phyloP scores from a whole-genome alignment of 768 basidiomycete genomes.

The Lentinus tigrinus region DNA sequence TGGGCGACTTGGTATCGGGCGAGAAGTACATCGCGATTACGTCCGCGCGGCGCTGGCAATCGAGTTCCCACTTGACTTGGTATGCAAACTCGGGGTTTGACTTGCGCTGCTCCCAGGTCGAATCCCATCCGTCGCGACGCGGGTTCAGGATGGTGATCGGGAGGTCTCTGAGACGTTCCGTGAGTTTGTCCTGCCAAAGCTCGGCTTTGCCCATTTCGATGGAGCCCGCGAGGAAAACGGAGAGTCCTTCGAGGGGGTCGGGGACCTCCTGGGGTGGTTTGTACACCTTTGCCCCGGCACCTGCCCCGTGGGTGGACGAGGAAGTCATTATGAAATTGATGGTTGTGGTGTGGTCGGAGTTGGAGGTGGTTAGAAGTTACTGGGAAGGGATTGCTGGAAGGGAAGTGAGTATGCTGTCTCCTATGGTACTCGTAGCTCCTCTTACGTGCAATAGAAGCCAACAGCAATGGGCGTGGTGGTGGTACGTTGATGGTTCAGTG shows the following conservation, averaged over 20 bases:
- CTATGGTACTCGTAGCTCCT: too few species aligned
- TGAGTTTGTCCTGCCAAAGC: background rate
- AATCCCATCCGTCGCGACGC: background rate
- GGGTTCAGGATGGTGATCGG: background rate
- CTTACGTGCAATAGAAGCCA: too few species aligned
- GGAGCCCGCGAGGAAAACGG: slow-evolving; percentile 2
- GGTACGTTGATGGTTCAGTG: too few species aligned
- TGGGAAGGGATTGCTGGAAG: too few species aligned
- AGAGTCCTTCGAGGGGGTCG: background rate
- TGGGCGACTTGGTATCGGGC: background rate
- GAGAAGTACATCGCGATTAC: slow-evolving; percentile 3
- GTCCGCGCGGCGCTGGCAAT: background rate
- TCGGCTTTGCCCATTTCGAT: background rate
- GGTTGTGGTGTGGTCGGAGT: too few species aligned
- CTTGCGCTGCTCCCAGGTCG: background rate
- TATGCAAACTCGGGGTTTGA: background rate
- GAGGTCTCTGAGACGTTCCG: background rate
- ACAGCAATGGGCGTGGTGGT: too few species aligned
- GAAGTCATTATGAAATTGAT: too few species aligned
- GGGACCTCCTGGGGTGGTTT: background rate
- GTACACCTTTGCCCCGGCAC: background rate
- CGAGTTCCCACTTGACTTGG: slow-evolving; percentile 1
- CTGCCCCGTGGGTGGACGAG: too few species aligned
- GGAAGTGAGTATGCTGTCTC: too few species aligned
- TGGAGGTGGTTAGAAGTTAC: too few species aligned